These are phyloP conservation scores for Micromonas pusilla DNA, from an alignment of 139 green algal species.

Conservation along the genomic window DNA sequence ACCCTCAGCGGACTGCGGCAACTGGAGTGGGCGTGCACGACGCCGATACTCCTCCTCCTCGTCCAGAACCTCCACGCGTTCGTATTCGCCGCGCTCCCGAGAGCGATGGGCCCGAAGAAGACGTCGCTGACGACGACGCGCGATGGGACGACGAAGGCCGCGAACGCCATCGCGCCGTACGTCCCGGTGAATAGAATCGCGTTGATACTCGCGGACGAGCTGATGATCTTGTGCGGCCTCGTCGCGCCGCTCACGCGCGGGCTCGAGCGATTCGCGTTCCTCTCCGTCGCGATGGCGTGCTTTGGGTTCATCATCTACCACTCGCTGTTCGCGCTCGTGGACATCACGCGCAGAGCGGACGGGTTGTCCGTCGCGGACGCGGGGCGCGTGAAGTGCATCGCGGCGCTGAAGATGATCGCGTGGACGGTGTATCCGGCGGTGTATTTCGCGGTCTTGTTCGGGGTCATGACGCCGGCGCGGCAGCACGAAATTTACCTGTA, in stretches of 20 bases:
- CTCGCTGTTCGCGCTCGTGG: not conserved
- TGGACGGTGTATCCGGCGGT: conserved; percentile 4
- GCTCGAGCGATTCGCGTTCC: not conserved
- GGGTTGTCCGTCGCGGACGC: not conserved
- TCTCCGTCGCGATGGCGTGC: not conserved
- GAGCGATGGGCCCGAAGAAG: not conserved
- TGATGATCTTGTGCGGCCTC: conserved; percentile 3
- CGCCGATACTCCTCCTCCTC: conserved; percentile 6
- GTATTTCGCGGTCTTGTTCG: not conserved
- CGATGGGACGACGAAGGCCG: too few species aligned
- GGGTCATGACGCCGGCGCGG: not conserved
- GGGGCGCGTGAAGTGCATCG: not conserved
- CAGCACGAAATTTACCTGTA: conserved; percentile 15
- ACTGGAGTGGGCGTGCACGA: conserved; percentile 20
- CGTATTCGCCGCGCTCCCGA: not conserved
- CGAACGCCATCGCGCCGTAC: not conserved
- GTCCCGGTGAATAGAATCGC: not conserved
- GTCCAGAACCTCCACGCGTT: not conserved
- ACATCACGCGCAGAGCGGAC: not conserved
- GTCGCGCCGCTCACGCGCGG: not conserved
- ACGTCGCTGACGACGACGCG: not conserved
- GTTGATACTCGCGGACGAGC: not conserved
- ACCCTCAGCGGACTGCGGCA: not conserved
- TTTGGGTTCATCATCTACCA: conserved; percentile 1
- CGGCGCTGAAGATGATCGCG: not conserved